Base-by-base conservation (phyloP, 1,284 basidiomycete species). In the Schizopora paradoxa region DNA sequence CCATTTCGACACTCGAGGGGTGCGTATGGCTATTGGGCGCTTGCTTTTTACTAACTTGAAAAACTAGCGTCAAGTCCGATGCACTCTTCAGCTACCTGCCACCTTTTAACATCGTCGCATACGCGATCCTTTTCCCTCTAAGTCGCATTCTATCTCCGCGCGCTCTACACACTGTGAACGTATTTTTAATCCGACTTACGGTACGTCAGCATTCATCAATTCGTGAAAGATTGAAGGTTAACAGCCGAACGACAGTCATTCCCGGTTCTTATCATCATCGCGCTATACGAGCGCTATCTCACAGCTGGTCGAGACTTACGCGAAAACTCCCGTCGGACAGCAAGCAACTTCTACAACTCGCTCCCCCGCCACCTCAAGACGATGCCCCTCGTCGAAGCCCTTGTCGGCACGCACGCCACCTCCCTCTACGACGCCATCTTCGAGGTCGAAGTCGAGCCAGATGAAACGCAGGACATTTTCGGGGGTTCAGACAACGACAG, bases 81-180 rank as follows among this genome's bases (percentile, higher is more conserved):
- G 86, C 87, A 0, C 68, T 95, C n/a, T 91, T 94, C 67, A 90
- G 85, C 41, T 94, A 93, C 60, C 82, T 91, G 54, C 89, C 86
- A 1, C 89, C 90, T 0, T 90, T 90, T 71, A 90, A 89, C 56
- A 68, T 90, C 23, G 63, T 87, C 26, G 91, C 91, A 0, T 82
- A 91, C 57, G 49, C 78, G 14, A 69, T 92, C 47, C 72, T 94
- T 37, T 82, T 86, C 56, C 89, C 90, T 4, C 70, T 85, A 19
- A 84, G 81, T 54, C 88, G 75, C 61, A 57, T 87, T 31, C 63
- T 89, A 7, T 74, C 81, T 4, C 86, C 89, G 1, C 73, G 88
- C 27, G 72, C 76, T 2, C 65, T 94, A 18, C 91, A 94, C 59
- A 74, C 81, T 0, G 67, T 76, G 31, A 93, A 93, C 57, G 90